phyloP scores from a whole-genome alignment of 2,329 filamentous ascomycete genomes.

The Calonectria pseudoreteaudii region DNA sequence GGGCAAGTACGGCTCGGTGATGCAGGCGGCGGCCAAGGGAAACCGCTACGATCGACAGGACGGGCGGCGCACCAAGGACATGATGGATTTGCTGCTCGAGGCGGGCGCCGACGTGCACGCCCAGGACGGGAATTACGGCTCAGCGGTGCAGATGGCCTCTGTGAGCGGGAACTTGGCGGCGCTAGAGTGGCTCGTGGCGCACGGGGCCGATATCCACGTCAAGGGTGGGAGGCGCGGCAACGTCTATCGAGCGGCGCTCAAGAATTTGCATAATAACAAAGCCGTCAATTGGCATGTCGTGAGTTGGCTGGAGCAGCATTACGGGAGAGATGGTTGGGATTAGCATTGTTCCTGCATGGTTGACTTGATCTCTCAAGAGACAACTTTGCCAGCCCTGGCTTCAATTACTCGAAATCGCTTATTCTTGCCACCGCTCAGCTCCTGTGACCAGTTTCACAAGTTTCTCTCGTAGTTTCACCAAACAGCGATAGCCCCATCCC shows the following conservation, averaged over 20 bases:
- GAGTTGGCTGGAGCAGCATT: slow-evolving; percentile 8
- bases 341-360: background rate
- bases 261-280: slow-evolving; percentile 2
- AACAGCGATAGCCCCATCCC: background rate
- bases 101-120: background rate
- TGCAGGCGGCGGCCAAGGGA: background rate
- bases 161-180: background rate
- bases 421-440: background rate
- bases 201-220: background rate
- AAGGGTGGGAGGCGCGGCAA: background rate
- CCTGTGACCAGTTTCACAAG: too few species aligned
- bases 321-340: background rate
- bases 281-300: background rate
- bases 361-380: fast-evolving
- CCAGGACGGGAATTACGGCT: slow-evolving; percentile 8
- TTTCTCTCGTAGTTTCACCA: background rate
- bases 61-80: background rate
- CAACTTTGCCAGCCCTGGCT: too few species aligned
- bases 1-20: background rate
- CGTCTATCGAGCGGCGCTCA: background rate
- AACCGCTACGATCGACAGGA: background rate
- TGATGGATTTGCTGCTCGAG: background rate
- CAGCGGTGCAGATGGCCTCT: slow-evolving; percentile 1
- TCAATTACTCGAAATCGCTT: too few species aligned
- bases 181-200: background rate